A percentile compares a stretch with the other conserved stretches of the same genome.
Evolutionary conservation across 2,329 filamentous ascomycete genomes (phyloP).

Genomic region (Zymoseptoria passerinii): DNA sequence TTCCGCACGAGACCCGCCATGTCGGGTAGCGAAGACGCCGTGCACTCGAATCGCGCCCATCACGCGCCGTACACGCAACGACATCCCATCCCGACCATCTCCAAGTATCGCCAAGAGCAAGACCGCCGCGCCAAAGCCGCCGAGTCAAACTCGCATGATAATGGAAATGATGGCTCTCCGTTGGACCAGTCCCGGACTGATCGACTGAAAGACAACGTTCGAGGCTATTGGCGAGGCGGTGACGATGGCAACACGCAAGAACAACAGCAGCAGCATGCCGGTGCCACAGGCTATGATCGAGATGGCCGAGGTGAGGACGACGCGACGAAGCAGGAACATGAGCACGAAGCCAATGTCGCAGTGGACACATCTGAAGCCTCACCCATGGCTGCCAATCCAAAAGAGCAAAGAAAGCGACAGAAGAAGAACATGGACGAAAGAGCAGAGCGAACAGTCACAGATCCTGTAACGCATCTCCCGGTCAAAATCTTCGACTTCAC

Average conservation of each 20-base stretch:
- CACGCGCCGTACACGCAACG: constrained; percentile 37
- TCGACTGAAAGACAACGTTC: constrained; percentile 26
- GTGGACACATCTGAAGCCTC: constrained; percentile 39
- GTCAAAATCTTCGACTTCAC: constrained; percentile 62
- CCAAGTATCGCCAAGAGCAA: constrained; percentile 41
- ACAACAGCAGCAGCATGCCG: constrained; percentile 6
- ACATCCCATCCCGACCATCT: constrained; percentile 40
- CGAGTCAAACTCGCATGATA: constrained; percentile 19
- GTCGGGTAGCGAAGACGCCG: constrained; percentile 34
- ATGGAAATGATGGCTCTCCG: constrained; percentile 21
- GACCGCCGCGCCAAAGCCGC: constrained; percentile 29
- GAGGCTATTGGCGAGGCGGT: constrained; percentile 19
- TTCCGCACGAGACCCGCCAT: constrained; percentile 13
- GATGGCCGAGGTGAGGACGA: constrained; percentile 9
- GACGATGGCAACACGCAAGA: constrained; percentile 10
- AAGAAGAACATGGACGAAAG: constrained; percentile 42
- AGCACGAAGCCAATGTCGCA: constrained; percentile 20
- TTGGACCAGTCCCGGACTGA: constrained; percentile 26
- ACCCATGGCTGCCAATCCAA: constrained; percentile 33
- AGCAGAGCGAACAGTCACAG: constrained; percentile 55
- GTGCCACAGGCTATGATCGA: constrained; percentile 5
- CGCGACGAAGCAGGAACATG: constrained; percentile 13
- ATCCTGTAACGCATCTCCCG: constrained; percentile 64
- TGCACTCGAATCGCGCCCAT: constrained; percentile 32
- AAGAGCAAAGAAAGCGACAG: constrained; percentile 42